A percentile compares a stretch with the other conserved stretches of the same genome.
phyloP scores from a whole-genome alignment of 352 stramenopile genomes.

The Globisporangium spinosum region DNA sequence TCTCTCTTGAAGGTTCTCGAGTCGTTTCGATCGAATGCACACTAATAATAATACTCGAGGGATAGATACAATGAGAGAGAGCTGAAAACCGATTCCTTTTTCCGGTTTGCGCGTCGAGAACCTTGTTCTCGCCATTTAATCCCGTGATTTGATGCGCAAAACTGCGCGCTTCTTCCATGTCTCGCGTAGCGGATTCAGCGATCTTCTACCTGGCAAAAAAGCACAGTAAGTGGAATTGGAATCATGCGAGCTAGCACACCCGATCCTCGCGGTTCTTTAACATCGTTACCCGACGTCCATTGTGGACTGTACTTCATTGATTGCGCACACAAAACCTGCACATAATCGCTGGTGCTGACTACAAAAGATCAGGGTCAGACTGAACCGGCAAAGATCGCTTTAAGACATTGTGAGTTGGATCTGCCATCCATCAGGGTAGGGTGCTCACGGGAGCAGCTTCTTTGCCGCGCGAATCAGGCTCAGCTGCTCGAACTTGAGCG shows the following conservation, averaged over 20 bases:
- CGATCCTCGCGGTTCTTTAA: not conserved
- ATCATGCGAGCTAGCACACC: not conserved
- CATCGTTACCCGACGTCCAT: not conserved
- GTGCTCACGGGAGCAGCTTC: slow-evolving; percentile 10
- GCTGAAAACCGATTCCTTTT: slow-evolving; percentile 2
- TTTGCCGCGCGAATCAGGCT: slow-evolving; percentile 70
- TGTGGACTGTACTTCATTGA: not conserved
- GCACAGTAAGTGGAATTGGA: not conserved
- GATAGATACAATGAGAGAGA: slow-evolving; percentile 1
- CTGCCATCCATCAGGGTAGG: not conserved
- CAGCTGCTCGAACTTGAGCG: slow-evolving; percentile 64
- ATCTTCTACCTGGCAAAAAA: slow-evolving; percentile 6
- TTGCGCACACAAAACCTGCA: slow-evolving; percentile 12
- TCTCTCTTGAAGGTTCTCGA: slow-evolving; percentile 9
- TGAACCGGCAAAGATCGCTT: not conserved
- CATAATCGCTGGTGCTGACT: slow-evolving; percentile 4
- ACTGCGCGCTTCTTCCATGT: not conserved
- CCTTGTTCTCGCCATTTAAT: slow-evolving; percentile 5
- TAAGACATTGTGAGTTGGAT: not conserved
- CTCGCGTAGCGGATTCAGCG: slow-evolving; percentile 8
- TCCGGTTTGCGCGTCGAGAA: not conserved
- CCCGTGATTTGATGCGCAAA: not conserved
- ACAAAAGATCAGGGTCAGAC: not conserved
- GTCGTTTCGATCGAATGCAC: slow-evolving; percentile 1
- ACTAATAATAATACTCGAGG: not conserved